These are phyloP conservation scores for Senecio squalidus DNA, from an alignment of 140 eudicot species.

Conservation along the genomic window DNA sequence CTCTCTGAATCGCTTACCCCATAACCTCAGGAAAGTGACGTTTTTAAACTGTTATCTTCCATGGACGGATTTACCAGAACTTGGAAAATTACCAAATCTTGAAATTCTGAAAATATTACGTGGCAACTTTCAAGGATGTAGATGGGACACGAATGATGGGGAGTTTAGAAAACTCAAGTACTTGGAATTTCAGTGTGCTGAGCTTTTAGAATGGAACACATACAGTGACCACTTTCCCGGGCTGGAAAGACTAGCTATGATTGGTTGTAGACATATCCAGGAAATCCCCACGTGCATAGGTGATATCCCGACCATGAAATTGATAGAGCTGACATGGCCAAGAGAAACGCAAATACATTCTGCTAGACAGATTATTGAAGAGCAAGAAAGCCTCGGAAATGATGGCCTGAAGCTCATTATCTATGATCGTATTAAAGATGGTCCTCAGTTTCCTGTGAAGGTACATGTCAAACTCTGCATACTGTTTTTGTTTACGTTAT, in stretches of 20 bases:
- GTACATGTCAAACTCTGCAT: neutral
- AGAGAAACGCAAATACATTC: neutral
- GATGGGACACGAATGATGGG: constrained; percentile 14
- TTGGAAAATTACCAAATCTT: constrained; percentile 15
- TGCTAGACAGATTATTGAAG: constrained; percentile 12
- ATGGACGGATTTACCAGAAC: constrained; percentile 11
- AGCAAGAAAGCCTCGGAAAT: constrained; percentile 21
- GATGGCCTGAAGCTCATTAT: constrained; percentile 13
- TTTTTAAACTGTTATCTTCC: constrained; percentile 15
- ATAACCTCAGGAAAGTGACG: constrained; percentile 12
- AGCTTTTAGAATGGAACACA: constrained; percentile 19
- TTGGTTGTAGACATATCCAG: constrained; percentile 15
- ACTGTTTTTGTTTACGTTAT: neutral
- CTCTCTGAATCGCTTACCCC: constrained; percentile 13
- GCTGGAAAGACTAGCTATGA: constrained; percentile 18
- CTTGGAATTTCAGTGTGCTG: constrained; percentile 10
- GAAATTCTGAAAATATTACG: constrained; percentile 13
- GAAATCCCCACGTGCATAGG: constrained; percentile 11
- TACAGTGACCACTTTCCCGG: constrained; percentile 23
- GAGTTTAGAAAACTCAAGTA: constrained; percentile 8
- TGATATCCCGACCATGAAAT: neutral
- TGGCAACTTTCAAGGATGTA: constrained; percentile 12
- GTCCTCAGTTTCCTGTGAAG: neutral
- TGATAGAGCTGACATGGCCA: constrained; percentile 1
- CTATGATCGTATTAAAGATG: neutral